Conservation (phyloP, 1,284 basidiomycete species). For the Volvariella volvacea region DNA sequence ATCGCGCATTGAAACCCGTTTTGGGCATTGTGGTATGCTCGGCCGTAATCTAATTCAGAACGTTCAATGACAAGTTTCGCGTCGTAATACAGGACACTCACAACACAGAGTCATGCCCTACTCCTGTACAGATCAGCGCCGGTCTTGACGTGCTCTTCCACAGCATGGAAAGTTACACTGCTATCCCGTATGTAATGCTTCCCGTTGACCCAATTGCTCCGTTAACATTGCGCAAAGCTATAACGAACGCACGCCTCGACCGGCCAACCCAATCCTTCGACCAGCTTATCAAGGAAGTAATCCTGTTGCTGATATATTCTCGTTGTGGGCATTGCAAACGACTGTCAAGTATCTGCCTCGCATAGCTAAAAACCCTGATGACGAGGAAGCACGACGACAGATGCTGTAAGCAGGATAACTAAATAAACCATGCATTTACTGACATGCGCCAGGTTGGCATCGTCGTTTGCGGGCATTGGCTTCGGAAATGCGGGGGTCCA, state of each 20-base stretch:
- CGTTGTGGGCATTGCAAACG: conserved; percentile 88
- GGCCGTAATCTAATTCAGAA: not conserved
- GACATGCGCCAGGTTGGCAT: conserved; percentile 51
- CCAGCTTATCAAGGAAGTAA: conserved; percentile 97
- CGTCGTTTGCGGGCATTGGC: conserved; percentile 92
- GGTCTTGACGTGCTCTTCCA: conserved; percentile 95
- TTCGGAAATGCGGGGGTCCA: conserved; percentile 96
- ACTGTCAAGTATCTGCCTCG: conserved; percentile 89
- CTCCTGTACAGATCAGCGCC: conserved; percentile 84
- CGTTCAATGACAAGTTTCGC: not conserved
- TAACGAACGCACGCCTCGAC: conserved; percentile 83
- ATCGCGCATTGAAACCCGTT: conserved; percentile 83
- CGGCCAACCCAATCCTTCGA: conserved; percentile 82
- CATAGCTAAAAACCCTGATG: conserved; percentile 73
- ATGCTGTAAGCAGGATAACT: conserved; percentile 68
- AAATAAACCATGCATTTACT: not conserved
- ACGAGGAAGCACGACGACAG: conserved; percentile 81
- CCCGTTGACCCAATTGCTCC: not conserved
- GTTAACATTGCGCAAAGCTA: conserved; percentile 45
- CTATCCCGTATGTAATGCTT: conserved; percentile 61
- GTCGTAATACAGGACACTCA: conserved; percentile 55
- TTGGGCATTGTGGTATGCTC: conserved; percentile 69
- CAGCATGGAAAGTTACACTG: conserved; percentile 89
- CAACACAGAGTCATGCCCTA: conserved; percentile 82
- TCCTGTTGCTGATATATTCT: conserved; percentile 95